phyloP scores from a whole-genome alignment of 495 filamentous ascomycete species.

The Penicillium daleae region DNA sequence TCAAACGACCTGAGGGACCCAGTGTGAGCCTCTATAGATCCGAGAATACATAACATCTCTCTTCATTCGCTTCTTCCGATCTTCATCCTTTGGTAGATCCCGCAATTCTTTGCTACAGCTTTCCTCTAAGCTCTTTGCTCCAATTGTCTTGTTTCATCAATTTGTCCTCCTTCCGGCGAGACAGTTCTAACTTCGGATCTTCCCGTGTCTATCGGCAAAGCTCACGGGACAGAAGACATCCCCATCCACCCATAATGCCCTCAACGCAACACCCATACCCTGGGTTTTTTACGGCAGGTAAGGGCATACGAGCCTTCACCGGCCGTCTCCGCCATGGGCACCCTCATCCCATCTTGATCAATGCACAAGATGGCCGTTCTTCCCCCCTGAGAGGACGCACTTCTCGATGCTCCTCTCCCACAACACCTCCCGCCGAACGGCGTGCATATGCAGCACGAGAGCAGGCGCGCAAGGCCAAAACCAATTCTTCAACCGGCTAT shows the following conservation, averaged over 20 bases:
- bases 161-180: neutral
- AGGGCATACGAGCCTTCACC: neutral
- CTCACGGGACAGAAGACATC: neutral
- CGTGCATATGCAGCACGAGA: conserved; percentile 1
- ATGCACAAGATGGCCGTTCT: neutral
- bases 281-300: neutral
- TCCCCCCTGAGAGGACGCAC: neutral
- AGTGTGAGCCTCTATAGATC: neutral
- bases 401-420: neutral
- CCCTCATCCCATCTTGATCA: neutral
- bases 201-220: neutral
- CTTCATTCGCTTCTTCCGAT: conserved; percentile 5
- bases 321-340: neutral
- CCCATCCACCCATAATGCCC: neutral
- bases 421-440: conserved; percentile 1
- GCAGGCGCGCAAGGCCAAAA: neutral
- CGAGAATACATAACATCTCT: conserved; percentile 13
- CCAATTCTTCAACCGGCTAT: neutral
- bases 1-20: neutral
- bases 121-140: neutral
- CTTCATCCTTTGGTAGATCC: neutral
- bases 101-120: conserved; percentile 7
- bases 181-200: neutral
- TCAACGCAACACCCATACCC: neutral
- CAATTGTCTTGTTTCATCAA: neutral